Evolutionary conservation across 345 rosid species (phyloP), one percentile per base, ranked within the genome.

Genomic region (Linum lewisii): DNA sequence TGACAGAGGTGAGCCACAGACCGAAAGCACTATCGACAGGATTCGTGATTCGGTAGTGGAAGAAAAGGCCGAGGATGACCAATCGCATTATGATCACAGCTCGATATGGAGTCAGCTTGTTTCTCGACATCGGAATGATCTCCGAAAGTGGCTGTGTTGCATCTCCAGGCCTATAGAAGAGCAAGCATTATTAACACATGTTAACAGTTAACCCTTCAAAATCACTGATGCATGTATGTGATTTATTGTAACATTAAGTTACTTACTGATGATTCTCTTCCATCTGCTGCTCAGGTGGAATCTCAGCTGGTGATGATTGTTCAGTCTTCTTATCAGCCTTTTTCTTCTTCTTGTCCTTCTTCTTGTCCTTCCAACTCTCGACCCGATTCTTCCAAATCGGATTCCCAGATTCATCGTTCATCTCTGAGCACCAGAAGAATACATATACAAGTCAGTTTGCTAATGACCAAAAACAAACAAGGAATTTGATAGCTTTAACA

Each of bases 301-400:
- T 52, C 78, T 88, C 72, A 77, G 82, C 78, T 25, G 71, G 57
- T 19, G 77, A 57, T 19, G 77, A 79, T 54, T 64, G 73, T 69
- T 78, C 90, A 63, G 63, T 75, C 77, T 93, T 89, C 1, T 84
- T 52, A 26, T 72, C 66, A 70, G 69, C 54, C 63, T 81, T 86
- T 65, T 76, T 87, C 82, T 86, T 93, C 82, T 86, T 93, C 82
- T 87, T 85, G 73, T 29, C 34, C 34, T 65, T 76, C 79, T 92
- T 93, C 75, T 93, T 93, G 47, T 85, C 97, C 81, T 87, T 93
- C 97, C 97, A 89, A 61, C 94, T 93, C 63, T 93, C 97, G 55
- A 93, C 97, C 59, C 97, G 81, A 69, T 87, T 89, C 83, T 89
- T 93, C 99, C 99, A 93, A 49, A 93, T 85, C 5, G 99, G 94